A percentile compares a stretch with the other conserved stretches of the same genome.
Conservation (phyloP, 2,329 filamentous ascomycete species). For the Exserohilum turcica region DNA sequence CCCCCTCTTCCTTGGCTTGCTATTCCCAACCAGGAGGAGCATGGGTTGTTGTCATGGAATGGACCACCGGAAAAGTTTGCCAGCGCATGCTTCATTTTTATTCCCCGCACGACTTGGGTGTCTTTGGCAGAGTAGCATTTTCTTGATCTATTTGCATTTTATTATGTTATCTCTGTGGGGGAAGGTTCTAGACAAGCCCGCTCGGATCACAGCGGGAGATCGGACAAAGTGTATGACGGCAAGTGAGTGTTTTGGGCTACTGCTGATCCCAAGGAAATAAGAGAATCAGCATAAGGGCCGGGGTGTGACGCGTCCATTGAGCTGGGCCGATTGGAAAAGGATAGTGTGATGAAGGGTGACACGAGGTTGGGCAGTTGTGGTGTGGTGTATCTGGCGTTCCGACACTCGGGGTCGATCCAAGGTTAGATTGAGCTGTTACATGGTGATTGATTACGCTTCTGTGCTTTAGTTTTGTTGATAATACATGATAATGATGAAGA, state of each 20-base stretch:
- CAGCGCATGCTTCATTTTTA: too few species aligned
- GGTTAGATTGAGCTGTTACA: slow-evolving; percentile 1
- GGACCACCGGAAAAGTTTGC: too few species aligned
- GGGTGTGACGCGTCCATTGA: slow-evolving; percentile 9
- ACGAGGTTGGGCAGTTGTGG: neutral
- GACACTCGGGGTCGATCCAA: neutral
- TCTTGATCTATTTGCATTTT: too few species aligned
- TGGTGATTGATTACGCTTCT: neutral
- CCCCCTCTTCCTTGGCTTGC: too few species aligned
- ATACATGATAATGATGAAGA: too few species aligned
- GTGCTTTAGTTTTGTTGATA: neutral
- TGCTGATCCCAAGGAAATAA: slow-evolving; percentile 9
- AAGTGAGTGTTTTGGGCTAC: neutral
- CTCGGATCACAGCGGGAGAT: slow-evolving; percentile 8
- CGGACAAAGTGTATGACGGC: neutral
- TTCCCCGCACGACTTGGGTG: too few species aligned
- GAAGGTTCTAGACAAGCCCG: slow-evolving; percentile 1
- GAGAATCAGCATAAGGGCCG: neutral
- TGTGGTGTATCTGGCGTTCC: neutral
- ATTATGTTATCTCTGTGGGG: too few species aligned
- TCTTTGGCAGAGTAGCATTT: too few species aligned
- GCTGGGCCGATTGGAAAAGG: slow-evolving; percentile 11
- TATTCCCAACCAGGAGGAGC: too few species aligned
- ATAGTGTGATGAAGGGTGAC: neutral
- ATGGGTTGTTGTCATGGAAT: too few species aligned